These are phyloP conservation scores for Ploettnerulaceae sp. DNA, from an alignment of 2,329 filamentous ascomycete genomes.

Conservation along the genomic window DNA sequence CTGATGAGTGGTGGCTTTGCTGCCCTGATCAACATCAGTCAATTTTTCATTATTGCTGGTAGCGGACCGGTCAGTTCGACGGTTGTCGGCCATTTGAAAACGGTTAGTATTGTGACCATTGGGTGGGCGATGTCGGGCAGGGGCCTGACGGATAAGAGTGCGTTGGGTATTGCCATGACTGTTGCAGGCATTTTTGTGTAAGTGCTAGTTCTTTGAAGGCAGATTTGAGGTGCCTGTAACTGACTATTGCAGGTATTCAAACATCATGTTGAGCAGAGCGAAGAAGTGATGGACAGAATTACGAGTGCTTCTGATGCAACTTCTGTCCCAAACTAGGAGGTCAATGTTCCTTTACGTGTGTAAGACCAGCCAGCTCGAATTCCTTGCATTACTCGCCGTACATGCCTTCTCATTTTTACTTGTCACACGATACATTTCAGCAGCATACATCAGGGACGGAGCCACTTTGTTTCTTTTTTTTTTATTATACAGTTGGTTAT, in stretches of 20 bases:
- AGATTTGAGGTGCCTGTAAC: background rate
- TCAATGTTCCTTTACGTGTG: background rate
- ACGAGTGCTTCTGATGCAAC: background rate
- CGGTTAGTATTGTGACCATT: constrained; percentile 28
- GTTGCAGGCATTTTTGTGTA: constrained; percentile 25
- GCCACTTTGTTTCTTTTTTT: too few species aligned
- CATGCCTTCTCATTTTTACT: background rate
- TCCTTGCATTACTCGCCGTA: background rate
- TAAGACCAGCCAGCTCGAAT: background rate
- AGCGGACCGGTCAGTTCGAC: constrained; percentile 38
- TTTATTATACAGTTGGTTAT: too few species aligned
- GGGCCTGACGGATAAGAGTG: constrained; percentile 22
- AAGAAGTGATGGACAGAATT: constrained; percentile 7
- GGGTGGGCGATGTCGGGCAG: constrained; percentile 25
- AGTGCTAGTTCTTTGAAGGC: constrained; percentile 7
- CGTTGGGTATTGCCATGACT: constrained; percentile 25
- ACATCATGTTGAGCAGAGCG: constrained; percentile 25
- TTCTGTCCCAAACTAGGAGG: background rate
- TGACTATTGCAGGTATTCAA: constrained; percentile 22
- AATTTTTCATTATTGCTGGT: constrained; percentile 34
- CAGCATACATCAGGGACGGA: background rate
- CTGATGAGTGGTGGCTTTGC: constrained; percentile 39
- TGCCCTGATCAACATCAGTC: constrained; percentile 33
- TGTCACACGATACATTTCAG: background rate
- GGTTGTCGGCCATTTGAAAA: constrained; percentile 41